Conservation (phyloP, 179 eudicot species). For the Spinacia oleracea region DNA sequence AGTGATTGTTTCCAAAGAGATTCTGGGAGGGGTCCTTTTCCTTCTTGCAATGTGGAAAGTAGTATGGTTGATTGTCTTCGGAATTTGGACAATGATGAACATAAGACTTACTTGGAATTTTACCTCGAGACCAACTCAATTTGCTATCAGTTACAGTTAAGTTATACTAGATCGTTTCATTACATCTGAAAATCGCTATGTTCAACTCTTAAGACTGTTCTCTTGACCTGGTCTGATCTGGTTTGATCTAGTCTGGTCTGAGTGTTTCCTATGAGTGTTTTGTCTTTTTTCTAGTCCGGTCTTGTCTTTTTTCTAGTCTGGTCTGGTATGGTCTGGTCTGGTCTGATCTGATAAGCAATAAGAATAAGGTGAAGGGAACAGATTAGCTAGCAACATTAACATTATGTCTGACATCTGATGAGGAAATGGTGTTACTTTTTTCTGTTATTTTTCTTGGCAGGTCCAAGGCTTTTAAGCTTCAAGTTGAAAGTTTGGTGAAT, state of each 20-base stretch:
- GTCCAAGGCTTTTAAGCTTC: conserved; percentile 66
- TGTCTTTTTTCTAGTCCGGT: no score
- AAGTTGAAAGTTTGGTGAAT: conserved; percentile 77
- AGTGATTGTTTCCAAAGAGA: conserved; percentile 72
- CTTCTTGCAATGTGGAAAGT: conserved; percentile 46
- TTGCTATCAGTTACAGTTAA: conserved; percentile 81
- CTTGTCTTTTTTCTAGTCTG: no score
- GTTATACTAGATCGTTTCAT: neutral
- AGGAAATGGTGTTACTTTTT: neutral
- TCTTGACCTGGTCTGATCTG: no score
- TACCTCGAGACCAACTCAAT: conserved; percentile 64
- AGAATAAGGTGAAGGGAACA: no score
- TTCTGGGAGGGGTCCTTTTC: conserved; percentile 60
- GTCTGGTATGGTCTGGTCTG: no score
- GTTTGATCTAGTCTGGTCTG: no score
- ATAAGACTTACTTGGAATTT: conserved; percentile 52
- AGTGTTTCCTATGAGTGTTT: no score
- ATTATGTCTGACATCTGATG: no score
- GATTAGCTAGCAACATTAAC: no score
- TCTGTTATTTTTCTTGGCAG: conserved; percentile 29
- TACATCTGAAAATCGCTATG: no score
- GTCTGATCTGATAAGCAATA: no score
- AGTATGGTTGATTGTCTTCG: conserved; percentile 51
- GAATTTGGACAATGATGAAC: conserved; percentile 44
- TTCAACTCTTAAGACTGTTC: no score